Percentiles rank a stretch among this genome's conserved stretches.
Conservation (phyloP, 1,139 yeast genomes). For the Kurtzmaniella quercitrusa region DNA sequence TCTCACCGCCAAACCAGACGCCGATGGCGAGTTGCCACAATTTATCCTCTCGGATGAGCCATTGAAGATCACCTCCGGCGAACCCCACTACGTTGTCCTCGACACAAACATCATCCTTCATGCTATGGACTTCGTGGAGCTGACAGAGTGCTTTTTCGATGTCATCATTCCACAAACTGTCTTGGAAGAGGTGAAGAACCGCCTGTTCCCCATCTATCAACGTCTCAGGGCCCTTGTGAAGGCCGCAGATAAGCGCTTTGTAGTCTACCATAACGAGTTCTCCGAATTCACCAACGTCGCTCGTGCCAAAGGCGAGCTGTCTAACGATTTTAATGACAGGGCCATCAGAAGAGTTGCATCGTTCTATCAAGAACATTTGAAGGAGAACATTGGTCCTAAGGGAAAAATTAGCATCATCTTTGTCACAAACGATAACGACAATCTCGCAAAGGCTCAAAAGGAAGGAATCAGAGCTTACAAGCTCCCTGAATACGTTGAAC, state of each 20-base stretch:
- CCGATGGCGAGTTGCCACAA: constrained; percentile 48
- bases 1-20: constrained; percentile 50
- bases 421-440: constrained; percentile 74
- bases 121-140: constrained; percentile 87
- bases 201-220: constrained; percentile 84
- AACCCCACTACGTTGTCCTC: constrained; percentile 69
- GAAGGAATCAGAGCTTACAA: constrained; percentile 53
- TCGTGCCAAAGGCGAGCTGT: constrained; percentile 63
- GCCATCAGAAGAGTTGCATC: constrained; percentile 73
- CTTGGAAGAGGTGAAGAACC: constrained; percentile 85
- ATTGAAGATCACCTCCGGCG: constrained; percentile 27
- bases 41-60: constrained; percentile 52
- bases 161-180: constrained; percentile 93
- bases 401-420: constrained; percentile 45
- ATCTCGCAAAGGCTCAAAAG: constrained; percentile 51
- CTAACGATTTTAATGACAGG: constrained; percentile 89
- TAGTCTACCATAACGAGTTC: constrained; percentile 93
- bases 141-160: constrained; percentile 72
- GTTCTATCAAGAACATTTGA: constrained; percentile 71
- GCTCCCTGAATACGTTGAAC: constrained; percentile 63
- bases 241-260: constrained; percentile 77
- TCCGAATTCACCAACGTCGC: constrained; percentile 63
- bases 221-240: constrained; percentile 74
- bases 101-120: constrained; percentile 88
- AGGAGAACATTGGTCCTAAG: constrained; percentile 14